A percentile compares a stretch with the other conserved stretches of the same genome.
phyloP scores from a whole-genome alignment of 1,284 basidiomycete genomes.

The Fomitiporia mediterranea region DNA sequence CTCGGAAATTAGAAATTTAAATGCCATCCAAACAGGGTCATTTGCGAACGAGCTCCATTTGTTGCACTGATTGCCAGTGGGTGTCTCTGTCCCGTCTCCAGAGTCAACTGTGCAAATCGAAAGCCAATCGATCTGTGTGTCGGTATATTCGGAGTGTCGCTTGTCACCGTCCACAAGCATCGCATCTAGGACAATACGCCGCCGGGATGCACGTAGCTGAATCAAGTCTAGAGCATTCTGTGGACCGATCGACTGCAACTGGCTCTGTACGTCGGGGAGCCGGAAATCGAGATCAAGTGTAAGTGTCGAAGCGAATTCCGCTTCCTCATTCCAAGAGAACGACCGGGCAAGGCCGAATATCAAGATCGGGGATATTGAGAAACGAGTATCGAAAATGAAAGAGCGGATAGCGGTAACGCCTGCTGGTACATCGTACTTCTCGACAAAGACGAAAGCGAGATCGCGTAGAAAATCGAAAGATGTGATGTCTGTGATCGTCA shows the following conservation, averaged over 20 bases:
- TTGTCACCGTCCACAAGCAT: too few species aligned
- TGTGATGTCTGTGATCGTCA: neutral
- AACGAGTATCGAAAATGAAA: neutral
- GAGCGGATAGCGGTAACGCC: neutral
- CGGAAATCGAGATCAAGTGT: neutral
- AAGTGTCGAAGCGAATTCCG: neutral
- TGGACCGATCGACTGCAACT: neutral
- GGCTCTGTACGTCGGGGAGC: neutral
- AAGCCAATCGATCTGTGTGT: too few species aligned
- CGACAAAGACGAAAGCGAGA: neutral
- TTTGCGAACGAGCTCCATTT: too few species aligned
- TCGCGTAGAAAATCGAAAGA: neutral
- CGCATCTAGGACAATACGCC: too few species aligned
- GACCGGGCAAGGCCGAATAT: neutral
- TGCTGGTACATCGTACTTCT: conserved; percentile 15
- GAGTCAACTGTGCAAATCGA: too few species aligned
- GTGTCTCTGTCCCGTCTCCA: too few species aligned
- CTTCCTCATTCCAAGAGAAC: neutral
- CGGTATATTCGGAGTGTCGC: too few species aligned
- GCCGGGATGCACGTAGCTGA: neutral
- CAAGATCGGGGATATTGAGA: neutral
- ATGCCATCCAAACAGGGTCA: neutral
- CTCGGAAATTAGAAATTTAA: neutral
- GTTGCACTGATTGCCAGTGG: too few species aligned
- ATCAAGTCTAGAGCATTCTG: neutral